These are phyloP conservation scores for Cyberlindnera misumaiensis DNA, from an alignment of 805 yeast species.

Conservation along the genomic window DNA sequence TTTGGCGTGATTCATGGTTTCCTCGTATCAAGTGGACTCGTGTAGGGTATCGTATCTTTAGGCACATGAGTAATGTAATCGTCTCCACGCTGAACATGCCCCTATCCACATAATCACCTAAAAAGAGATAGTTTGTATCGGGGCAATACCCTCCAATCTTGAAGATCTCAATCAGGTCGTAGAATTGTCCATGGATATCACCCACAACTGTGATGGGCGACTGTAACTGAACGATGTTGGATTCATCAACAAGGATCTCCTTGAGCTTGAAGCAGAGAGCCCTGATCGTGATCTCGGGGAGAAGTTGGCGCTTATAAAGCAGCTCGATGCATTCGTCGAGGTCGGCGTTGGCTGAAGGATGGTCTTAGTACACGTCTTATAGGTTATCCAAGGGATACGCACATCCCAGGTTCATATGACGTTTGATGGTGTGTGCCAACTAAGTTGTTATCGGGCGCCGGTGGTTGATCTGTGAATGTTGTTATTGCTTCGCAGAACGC, in stretches of 20 bases:
- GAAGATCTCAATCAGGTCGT: conserved; percentile 87
- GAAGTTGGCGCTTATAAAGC: conserved; percentile 53
- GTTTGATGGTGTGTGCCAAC: background rate
- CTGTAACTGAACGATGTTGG: conserved; percentile 77
- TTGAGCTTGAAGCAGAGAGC: conserved; percentile 77
- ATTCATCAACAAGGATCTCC: conserved; percentile 69
- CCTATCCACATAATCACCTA: conserved; percentile 95
- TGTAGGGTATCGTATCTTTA: conserved; percentile 82
- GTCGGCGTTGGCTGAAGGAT: conserved; percentile 27
- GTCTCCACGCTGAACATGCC: conserved; percentile 94
- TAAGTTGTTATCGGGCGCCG: too few relatives aligned
- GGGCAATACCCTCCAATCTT: conserved; percentile 92
- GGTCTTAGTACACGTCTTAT: background rate
- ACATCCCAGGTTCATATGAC: conserved; percentile 1
- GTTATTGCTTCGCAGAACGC: too few relatives aligned
- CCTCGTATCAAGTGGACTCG: conserved; percentile 83
- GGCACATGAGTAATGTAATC: conserved; percentile 69
- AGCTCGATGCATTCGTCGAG: conserved; percentile 67
- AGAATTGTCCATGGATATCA: conserved; percentile 96
- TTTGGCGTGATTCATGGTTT: conserved; percentile 93
- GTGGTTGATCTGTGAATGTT: too few relatives aligned
- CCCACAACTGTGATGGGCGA: conserved; percentile 96
- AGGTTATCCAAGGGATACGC: background rate
- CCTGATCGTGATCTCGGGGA: conserved; percentile 64
- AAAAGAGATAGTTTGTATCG: conserved; percentile 82